Base-by-base conservation (phyloP, 495 filamentous ascomycete genomes). In the Cercophora sp. region DNA sequence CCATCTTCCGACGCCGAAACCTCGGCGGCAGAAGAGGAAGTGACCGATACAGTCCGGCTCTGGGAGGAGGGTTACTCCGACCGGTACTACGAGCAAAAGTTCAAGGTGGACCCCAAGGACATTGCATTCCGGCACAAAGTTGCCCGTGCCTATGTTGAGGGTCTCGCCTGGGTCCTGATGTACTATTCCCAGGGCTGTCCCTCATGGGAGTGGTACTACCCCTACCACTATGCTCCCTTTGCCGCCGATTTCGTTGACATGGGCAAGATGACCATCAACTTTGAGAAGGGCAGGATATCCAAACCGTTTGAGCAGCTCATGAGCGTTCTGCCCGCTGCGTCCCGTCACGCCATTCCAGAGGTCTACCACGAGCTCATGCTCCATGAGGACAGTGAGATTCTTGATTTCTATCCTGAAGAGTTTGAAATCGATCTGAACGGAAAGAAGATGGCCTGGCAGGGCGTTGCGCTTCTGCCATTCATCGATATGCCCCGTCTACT, bases 181-280 rank as follows among this genome's bases (percentile, higher is more conserved):
- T 99, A 99, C 64, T 99, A 99, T 68, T 94, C 96, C 66, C 93
- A 99, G 68, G 93, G 94, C 15, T 97, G 93, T 61, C 89, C 94
- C 9, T 95, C 89, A 2, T 97, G 94, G 93, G 92, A 86, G 44
- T 99, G 93, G 93, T 99, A 91, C 64, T 99, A 96, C 62, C 93
- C 93, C 1, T 92, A 97, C 63, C 93, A 99, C 66, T 99, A 99
- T 62, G 94, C 93, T 4, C 93, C 93, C 9, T 97, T 96, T 70
- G 93, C 94, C 1, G 86, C 90, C 37, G 93, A 99, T 68, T 99
- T 99, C 65, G 84, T 85, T 45, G 87, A 93, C 44, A 76, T 99
- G 26, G 80, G 68, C 40, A 83, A 91, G 46, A 83, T 96, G 72
- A 78, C 83, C 29, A 79, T 95, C 57, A 73, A 77, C 16, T 99